Base-by-base conservation (phyloP, 2,329 filamentous ascomycete species). In the Calonectria pseudoreteaudii region DNA sequence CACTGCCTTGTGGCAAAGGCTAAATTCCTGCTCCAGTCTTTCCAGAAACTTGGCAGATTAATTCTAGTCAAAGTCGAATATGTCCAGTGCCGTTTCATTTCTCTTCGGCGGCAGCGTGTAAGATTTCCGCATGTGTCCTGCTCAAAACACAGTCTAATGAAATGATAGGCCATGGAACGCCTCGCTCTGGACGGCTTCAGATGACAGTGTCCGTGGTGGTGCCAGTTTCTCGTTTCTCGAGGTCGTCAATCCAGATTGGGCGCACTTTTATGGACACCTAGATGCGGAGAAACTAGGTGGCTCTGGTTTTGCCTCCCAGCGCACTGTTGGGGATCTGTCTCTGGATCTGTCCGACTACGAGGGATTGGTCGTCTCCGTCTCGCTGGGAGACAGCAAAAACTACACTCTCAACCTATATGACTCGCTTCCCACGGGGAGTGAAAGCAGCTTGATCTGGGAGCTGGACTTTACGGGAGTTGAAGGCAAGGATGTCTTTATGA, bases 291-390 rank as follows among this genome's bases (percentile, higher is more conserved):
- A 28, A 14, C 26, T 67, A 16, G 65, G 65, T 28, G 49, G 23
- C 26, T 50, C 65, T n/a, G 65, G 65, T 2, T 67, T 67, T 67
- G 65, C 65, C 11, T 67, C 65, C 4, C 65, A 67, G 49, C 49
- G 49, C 11, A 67, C 65, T 18, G 31, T 65, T n/a, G 38, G 60
- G 5, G 41, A 65, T 23, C 11, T 65, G 4, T 28, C 60, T 30
- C 26, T 65, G 4, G 60, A 65, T 28, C 60, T 65, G 16, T 65
- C 60, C 38, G 41, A 31, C 14, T 65, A 65, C 7, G 60, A 65
- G 26, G 60, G 60, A 3, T 26, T 65, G 16, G 60, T 65, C 13
- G 38, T 65, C 60, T 44, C 60, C 26, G 41, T 65, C 26, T 30
- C 60, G 4, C 20, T 65, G 60, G 60, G 60, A 47, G 60, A 65